These are phyloP conservation scores for Prunus kanzakura DNA, from an alignment of 306 rosid species.

Conservation along the genomic window DNA sequence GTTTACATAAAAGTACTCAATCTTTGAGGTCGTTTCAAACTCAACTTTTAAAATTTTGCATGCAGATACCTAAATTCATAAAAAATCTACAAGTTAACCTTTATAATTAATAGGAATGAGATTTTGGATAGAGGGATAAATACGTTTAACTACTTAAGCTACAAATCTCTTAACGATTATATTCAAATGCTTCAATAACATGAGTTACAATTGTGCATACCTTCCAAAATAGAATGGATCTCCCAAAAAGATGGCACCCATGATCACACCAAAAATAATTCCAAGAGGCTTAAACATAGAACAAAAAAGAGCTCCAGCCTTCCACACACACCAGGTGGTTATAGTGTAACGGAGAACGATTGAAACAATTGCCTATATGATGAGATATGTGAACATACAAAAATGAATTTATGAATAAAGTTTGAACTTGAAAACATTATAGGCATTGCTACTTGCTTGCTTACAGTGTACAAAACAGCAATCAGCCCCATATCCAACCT, in stretches of 20 bases:
- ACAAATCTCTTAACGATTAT: too few relatives aligned
- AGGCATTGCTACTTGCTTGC: not conserved
- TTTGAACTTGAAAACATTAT: not conserved
- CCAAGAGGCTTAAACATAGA: slow-evolving; percentile 53
- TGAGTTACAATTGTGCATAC: slow-evolving; percentile 5
- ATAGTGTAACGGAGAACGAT: slow-evolving; percentile 18
- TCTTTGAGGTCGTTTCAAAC: too few relatives aligned
- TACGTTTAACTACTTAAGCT: too few relatives aligned
- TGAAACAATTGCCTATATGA: slow-evolving; percentile 36
- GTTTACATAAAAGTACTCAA: not conserved
- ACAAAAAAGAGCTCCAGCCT: slow-evolving; percentile 45
- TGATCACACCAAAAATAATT: slow-evolving; percentile 40
- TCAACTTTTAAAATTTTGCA: too few relatives aligned
- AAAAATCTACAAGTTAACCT: too few relatives aligned
- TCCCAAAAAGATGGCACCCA: slow-evolving; percentile 40
- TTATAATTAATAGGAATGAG: too few relatives aligned
- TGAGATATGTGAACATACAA: too few relatives aligned
- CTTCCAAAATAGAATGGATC: slow-evolving; percentile 47
- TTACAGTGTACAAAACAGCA: slow-evolving; percentile 31
- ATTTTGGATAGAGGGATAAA: too few relatives aligned
- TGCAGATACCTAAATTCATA: too few relatives aligned
- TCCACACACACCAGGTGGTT: slow-evolving; percentile 34
- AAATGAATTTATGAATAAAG: not conserved
- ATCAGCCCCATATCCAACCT: slow-evolving; percentile 30
- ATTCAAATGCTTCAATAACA: too few relatives aligned